phyloP scores from a whole-genome alignment of 176 grass and related monocot species.

The sorghum (Sorghum bicolor) region DNA sequence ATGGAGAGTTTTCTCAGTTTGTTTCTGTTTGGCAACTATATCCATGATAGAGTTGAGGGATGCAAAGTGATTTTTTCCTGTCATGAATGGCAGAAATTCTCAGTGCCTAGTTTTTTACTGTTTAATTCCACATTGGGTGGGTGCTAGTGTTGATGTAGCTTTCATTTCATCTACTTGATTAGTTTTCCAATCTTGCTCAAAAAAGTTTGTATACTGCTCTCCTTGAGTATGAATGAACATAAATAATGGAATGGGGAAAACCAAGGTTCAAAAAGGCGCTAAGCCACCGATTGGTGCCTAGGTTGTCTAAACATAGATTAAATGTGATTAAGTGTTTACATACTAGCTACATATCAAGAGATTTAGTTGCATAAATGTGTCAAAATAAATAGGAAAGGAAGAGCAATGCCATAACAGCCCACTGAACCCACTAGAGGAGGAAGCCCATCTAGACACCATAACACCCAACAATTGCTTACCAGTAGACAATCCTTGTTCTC shows the following conservation, averaged over 20 bases:
- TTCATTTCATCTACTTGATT: slow-evolving; percentile 18
- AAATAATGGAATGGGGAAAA: background rate
- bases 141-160: background rate
- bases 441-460: no score
- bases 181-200: background rate
- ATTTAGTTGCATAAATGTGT: no score
- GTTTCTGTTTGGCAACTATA: background rate
- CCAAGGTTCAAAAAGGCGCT: no score
- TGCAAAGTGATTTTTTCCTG: background rate
- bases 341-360: no score
- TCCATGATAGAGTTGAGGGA: background rate
- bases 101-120: background rate
- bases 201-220: background rate
- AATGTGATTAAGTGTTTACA: no score
- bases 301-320: no score
- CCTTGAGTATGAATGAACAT: background rate
- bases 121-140: background rate
- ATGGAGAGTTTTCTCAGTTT: background rate
- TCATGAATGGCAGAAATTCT: background rate
- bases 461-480: no score
- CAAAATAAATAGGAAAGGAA: no score
- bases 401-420: no score
- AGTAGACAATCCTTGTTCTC: no score
- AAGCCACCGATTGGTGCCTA: no score
- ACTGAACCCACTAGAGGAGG: no score